Conservation (phyloP, 352 stramenopile genomes). For the Phytophthora ohioensis region DNA sequence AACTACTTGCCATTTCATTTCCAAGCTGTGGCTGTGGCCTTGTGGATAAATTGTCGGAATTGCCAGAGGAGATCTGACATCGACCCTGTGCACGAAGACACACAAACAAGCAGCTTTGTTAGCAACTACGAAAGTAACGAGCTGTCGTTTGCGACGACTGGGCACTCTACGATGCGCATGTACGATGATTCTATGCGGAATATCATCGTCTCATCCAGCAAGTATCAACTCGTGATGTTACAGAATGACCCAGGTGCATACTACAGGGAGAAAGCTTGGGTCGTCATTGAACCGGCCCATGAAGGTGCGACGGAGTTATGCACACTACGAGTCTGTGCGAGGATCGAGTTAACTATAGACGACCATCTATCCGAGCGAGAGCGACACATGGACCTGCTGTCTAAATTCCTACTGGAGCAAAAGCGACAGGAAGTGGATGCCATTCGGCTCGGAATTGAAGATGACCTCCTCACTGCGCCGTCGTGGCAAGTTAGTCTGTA, state of each 20-base stretch:
- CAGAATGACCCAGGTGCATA: not conserved
- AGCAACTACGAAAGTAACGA: not conserved
- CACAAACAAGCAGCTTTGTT: not conserved
- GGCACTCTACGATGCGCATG: conserved; percentile 1
- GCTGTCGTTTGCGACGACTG: conserved; percentile 4
- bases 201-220: conserved; percentile 13
- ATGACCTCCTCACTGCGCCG: not conserved
- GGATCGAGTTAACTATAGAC: conserved; percentile 2
- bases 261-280: conserved; percentile 2
- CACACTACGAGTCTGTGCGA: conserved; percentile 1
- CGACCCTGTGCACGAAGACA: not conserved
- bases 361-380: not conserved
- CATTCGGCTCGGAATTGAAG: conserved; percentile 14
- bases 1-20: conserved; percentile 1
- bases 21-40: not conserved
- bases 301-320: not conserved
- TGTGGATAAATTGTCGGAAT: conserved; percentile 3
- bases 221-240: not conserved
- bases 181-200: not conserved
- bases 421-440: conserved; percentile 7
- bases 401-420: conserved; percentile 4
- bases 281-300: conserved; percentile 2
- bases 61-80: not conserved
- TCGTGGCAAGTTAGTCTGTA: not conserved
- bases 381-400: conserved; percentile 10